Base-by-base conservation (phyloP, 2,329 filamentous ascomycete genomes). In the Cladosporium sphaerospermum region DNA sequence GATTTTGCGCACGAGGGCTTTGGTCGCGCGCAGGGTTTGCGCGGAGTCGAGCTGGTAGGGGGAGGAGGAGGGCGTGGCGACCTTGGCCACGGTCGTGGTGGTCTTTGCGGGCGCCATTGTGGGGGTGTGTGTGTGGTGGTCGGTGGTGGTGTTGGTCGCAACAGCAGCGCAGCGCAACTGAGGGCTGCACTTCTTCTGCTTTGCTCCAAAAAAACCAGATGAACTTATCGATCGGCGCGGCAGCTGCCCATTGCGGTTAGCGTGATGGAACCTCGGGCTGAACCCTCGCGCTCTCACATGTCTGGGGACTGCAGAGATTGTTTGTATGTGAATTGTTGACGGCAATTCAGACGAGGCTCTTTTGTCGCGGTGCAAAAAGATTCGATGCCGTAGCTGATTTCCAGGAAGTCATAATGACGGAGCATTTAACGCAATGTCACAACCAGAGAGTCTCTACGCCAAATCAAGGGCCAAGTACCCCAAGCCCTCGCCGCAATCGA, bases 21-120 rank as follows among this genome's bases (percentile, higher is more conserved):
- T 77, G 37, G 80, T 79, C 57, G 82, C 82, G 70, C 77, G 78
- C 56, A 78, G 68, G 49, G 81, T 80, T 73, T 85, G 63, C 1
- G 57, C 60, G 10, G 70, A 61, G 60, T 77, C 73, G 44, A 78
- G 65, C 55, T 73, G 67, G 61, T 73, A 73, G 9, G 70, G 69
- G 2, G 60, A 56, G 42, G 41, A 43, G 11, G 54, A 13, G 10
- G 52, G 18, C 59, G 68, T 71, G 40, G 66, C 70, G 36, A 69
- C 68, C 37, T 72, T 61, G 10, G 66, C 63, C 50, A 64, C 69
- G 48, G 68, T 64, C 23, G 60, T 57, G 8, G 16, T 39, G 19
- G 46, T 49, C 19, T 47, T 46, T 44, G 48, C 43, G 34, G 60
- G 61, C 36, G 63, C 61, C 63, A 67, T 67, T 33, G 56, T 67